A percentile compares a stretch with the other conserved stretches of the same genome.
These are phyloP conservation scores for Acacia concinna DNA, from an alignment of 331 rosid species.

Conservation along the genomic window DNA sequence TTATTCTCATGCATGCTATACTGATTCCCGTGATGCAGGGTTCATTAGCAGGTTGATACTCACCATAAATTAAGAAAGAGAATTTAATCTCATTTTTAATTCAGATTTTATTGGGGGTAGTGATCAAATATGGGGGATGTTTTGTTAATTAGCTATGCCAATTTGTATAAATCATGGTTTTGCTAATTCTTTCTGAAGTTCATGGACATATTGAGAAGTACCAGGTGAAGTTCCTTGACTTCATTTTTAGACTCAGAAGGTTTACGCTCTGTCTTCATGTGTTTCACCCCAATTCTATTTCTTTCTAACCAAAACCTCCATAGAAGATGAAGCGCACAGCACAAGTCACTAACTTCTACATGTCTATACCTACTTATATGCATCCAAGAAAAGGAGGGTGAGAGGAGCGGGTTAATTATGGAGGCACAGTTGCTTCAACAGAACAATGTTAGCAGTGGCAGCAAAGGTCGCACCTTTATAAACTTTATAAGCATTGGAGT, in stretches of 20 bases:
- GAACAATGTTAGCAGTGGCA: constrained; percentile 18
- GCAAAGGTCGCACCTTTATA: constrained; percentile 62
- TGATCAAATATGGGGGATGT: not conserved
- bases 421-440: constrained; percentile 20
- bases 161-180: not conserved
- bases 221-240: not conserved
- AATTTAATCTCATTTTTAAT: not conserved
- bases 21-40: not conserved
- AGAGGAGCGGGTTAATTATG: not conserved
- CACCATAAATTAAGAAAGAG: not conserved
- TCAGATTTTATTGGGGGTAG: not conserved
- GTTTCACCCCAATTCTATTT: not conserved
- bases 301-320: not conserved
- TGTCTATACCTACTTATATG: not conserved
- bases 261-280: not conserved
- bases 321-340: not conserved
- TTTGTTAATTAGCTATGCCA: not conserved
- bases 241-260: not conserved
- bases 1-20: not conserved
- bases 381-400: not conserved
- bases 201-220: not conserved
- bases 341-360: not conserved
- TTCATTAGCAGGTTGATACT: constrained; percentile 1
- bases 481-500: constrained; percentile 73
- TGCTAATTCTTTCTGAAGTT: not conserved